These are phyloP conservation scores for Sugiyamaella valdiviana DNA, from an alignment of 805 yeast genomes.

Conservation along the genomic window DNA sequence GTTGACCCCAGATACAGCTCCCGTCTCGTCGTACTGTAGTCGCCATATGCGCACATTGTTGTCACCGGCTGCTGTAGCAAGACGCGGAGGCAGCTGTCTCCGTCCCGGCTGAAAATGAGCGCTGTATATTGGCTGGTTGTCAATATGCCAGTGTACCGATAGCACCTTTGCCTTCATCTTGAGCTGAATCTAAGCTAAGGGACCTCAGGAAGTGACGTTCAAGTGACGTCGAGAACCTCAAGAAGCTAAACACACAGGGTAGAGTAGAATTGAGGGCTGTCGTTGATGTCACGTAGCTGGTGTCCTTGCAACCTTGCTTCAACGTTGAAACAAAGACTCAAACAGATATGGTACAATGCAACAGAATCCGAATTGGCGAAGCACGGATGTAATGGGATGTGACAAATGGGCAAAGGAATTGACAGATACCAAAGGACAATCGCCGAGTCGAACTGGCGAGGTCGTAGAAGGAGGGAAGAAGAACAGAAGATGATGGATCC, in stretches of 20 bases:
- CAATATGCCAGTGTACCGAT: constrained; percentile 39
- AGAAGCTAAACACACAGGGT: background rate
- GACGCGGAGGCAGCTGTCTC: constrained; percentile 33
- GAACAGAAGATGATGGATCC: no score
- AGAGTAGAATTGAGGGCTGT: no score
- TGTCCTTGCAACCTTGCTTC: no score
- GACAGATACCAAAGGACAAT: no score
- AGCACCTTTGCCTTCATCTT: constrained; percentile 35
- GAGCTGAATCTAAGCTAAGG: background rate
- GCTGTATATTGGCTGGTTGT: constrained; percentile 37
- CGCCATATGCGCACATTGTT: constrained; percentile 63
- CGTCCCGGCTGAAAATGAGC: constrained; percentile 33
- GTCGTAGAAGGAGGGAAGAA: no score
- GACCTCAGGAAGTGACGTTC: background rate
- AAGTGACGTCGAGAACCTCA: background rate
- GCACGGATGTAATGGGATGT: no score
- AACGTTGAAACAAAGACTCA: no score
- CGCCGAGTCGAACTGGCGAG: no score
- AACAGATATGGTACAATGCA: no score
- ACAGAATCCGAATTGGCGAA: no score
- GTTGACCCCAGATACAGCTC: constrained; percentile 42
- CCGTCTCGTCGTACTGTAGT: constrained; percentile 25
- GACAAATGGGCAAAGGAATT: no score
- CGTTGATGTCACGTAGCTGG: no score
- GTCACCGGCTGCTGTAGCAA: constrained; percentile 94